A percentile compares a stretch with the other conserved stretches of the same genome.
These are phyloP conservation scores for Magnusiomyces tetraspermus DNA, from an alignment of 1,139 yeast genomes.

Conservation along the genomic window DNA sequence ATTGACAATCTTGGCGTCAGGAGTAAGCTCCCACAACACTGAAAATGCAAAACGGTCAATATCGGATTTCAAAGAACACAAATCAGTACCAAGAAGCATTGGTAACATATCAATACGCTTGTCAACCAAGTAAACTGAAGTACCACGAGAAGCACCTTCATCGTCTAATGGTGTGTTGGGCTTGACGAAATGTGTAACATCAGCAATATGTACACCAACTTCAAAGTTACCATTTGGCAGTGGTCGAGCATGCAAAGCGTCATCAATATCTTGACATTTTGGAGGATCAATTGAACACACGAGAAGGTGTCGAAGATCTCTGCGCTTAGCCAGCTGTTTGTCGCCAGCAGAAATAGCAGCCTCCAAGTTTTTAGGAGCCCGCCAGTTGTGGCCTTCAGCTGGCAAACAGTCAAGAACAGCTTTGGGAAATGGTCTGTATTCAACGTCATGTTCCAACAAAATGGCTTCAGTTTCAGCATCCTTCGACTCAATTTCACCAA, in stretches of 20 bases:
- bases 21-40: slow-evolving; percentile 89
- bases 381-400: slow-evolving; percentile 86
- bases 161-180: slow-evolving; percentile 86
- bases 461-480: slow-evolving; percentile 97
- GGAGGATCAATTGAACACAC: slow-evolving; percentile 98
- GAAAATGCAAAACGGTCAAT: slow-evolving; percentile 96
- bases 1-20: slow-evolving; percentile 74
- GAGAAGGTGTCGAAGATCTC: slow-evolving; percentile 75
- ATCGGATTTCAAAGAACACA: slow-evolving; percentile 90
- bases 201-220: slow-evolving; percentile 98
- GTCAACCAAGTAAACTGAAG: slow-evolving; percentile 95
- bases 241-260: slow-evolving; percentile 80
- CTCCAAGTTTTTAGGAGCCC: slow-evolving; percentile 57
- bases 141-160: slow-evolving; percentile 96
- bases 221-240: slow-evolving; percentile 91
- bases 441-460: slow-evolving; percentile 89
- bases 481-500: slow-evolving; percentile 85
- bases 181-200: slow-evolving; percentile 94
- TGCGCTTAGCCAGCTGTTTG: slow-evolving; percentile 39
- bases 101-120: slow-evolving; percentile 99
- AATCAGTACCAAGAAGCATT: slow-evolving; percentile 84
- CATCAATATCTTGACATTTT: slow-evolving; percentile 97
- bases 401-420: slow-evolving; percentile 91
- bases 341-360: slow-evolving; percentile 35
- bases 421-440: slow-evolving; percentile 89